Conservation (phyloP, 768 basidiomycete species). For the Clavulina sp. region DNA sequence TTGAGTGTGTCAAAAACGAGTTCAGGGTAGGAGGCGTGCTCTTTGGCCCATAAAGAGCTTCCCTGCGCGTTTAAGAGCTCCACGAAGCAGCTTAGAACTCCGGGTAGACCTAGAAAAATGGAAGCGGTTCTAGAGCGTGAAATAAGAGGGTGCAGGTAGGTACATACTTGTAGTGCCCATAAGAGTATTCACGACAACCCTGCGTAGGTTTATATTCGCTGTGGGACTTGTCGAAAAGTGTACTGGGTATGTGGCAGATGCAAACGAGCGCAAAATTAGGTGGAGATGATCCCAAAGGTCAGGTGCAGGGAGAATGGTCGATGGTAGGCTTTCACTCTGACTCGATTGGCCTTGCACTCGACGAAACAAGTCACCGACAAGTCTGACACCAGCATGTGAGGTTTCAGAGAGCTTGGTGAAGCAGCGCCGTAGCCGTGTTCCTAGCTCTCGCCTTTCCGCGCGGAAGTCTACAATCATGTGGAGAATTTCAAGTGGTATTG, state of each 20-base stretch:
- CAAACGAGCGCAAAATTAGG: too few species aligned
- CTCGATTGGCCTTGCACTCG: background rate
- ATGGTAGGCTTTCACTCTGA: background rate
- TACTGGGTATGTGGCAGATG: background rate
- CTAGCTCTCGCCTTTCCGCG: conserved; percentile 29
- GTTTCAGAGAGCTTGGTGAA: background rate
- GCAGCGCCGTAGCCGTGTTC: conserved; percentile 39
- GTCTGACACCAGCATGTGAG: background rate
- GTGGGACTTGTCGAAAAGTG: background rate
- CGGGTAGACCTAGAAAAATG: conserved; percentile 48
- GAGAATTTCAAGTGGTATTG: too few species aligned
- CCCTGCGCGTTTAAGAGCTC: conserved; percentile 42
- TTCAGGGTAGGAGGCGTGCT: conserved; percentile 55
- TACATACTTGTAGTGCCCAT: background rate
- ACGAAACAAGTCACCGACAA: background rate
- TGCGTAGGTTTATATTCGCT: background rate
- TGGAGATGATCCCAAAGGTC: too few species aligned
- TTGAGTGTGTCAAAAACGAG: conserved; percentile 70
- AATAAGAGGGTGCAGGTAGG: background rate
- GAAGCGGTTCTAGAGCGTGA: too few species aligned
- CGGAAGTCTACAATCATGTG: conserved; percentile 43
- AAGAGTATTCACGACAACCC: background rate
- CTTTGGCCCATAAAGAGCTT: conserved; percentile 45
- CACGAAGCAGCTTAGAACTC: conserved; percentile 40
- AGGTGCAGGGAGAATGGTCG: background rate